Evolutionary conservation across 371 early-diverging fungal species (phyloP), one percentile per base, ranked within the genome.

Genomic region (Apophysomyces trapeziformis): DNA sequence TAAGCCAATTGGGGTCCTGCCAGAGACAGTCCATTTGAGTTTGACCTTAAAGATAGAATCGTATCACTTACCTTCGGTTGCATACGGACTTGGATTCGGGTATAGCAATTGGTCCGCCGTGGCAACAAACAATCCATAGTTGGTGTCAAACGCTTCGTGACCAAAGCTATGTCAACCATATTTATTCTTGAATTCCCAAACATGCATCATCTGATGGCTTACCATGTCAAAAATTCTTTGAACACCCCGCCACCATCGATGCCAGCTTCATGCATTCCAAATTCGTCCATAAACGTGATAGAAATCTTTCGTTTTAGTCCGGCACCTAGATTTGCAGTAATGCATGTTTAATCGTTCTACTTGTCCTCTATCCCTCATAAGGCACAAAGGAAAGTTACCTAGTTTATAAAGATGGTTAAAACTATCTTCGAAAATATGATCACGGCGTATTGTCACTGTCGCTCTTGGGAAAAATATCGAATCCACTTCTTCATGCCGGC

Each of bases 161-260:
- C 86, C 82, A 7, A 94, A 72, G 38, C 88, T 87, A 66, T n/a
- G 46, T 12, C 37, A 57, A 65, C 39, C 50, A 36, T 39, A 16
- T 11, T 32, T 21, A n/a, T 36, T 54, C 50, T 26, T 8, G 36
- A 16, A 7, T 58, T 46, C 38, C 16, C n/a, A 12, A 35, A 37
- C 32, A n/a, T 13, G 11, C 32, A 39, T 46, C 35, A 37, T 66
- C 58, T 32, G 21, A 37, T 67, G 7, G 77, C 85, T 66, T 82
- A 87, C 80, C 79, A 73, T 5, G 93, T 93, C 62, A 96, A 73
- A 69, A 96, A 96, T 65, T 90, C 90, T 56, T 90, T 90, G 65
- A 90, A 90, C 0, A 90, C 87, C 18, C 89, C 95, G 16, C 96
- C 96, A 60, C 96, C 97, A 74, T 97, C 99, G 65, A 97, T 92